A percentile compares a stretch with the other conserved stretches of the same genome.
phyloP scores from a whole-genome alignment of 2,329 filamentous ascomycete genomes.

The Fusarium sp. region DNA sequence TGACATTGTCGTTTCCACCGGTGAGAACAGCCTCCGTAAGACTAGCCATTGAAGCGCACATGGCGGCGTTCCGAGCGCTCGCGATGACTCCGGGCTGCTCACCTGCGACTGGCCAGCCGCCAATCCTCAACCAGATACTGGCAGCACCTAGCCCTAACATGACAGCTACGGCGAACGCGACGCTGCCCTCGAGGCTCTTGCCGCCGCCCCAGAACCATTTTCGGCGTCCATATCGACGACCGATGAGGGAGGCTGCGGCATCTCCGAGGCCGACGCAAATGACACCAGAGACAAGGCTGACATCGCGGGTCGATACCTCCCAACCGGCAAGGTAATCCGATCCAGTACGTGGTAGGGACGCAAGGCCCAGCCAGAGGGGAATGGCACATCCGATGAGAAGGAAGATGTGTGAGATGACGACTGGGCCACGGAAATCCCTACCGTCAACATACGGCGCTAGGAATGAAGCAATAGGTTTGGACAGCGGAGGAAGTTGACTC shows the following conservation, averaged over 20 bases:
- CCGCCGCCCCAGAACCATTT: conserved; percentile 98
- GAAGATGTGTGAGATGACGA: conserved; percentile 96
- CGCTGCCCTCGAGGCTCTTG: conserved; percentile 89
- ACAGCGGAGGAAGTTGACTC: conserved; percentile 89
- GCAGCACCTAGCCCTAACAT: conserved; percentile 75
- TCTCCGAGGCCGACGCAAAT: conserved; percentile 96
- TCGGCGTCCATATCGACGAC: conserved; percentile 81
- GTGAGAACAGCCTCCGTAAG: conserved; percentile 95
- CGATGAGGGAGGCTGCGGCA: conserved; percentile 89
- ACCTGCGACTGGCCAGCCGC: conserved; percentile 72
- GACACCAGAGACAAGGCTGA: conserved; percentile 91
- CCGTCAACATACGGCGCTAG: conserved; percentile 95
- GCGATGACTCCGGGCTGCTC: conserved; percentile 50
- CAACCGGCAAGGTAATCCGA: conserved; percentile 71
- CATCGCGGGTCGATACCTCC: conserved; percentile 77
- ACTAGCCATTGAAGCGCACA: conserved; percentile 83
- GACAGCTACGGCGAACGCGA: conserved; percentile 85
- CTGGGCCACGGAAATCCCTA: conserved; percentile 88
- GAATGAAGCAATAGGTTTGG: conserved; percentile 84
- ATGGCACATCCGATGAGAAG: conserved; percentile 94
- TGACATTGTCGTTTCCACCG: conserved; percentile 97
- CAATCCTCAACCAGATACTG: conserved; percentile 77
- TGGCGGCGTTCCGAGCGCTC: conserved; percentile 69
- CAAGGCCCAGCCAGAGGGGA: conserved; percentile 88
- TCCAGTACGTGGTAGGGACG: conserved; percentile 69